Conservation (phyloP, 2,329 filamentous ascomycete species). For the Sporothrix luriei region DNA sequence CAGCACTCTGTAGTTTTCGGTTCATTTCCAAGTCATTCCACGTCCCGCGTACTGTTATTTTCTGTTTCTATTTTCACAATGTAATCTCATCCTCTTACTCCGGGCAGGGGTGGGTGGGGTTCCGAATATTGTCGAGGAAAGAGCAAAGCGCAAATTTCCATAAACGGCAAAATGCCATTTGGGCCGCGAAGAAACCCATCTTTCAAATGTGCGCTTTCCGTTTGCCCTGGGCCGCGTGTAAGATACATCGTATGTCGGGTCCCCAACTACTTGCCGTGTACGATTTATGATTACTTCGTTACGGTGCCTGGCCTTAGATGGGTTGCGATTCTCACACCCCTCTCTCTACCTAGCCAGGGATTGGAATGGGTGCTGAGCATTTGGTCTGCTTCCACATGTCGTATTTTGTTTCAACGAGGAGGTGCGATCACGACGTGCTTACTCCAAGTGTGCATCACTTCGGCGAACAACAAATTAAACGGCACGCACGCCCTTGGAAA, state of each 20-base stretch:
- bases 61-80: not conserved
- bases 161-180: slow-evolving; percentile 35
- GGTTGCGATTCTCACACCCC: slow-evolving; percentile 14
- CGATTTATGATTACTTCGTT: too few species aligned
- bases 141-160: slow-evolving; percentile 28
- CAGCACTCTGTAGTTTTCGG: too few species aligned
- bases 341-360: not conserved
- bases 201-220: not conserved
- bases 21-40: not conserved
- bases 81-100: not conserved
- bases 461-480: not conserved
- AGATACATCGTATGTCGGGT: too few species aligned
- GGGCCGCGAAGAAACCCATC: slow-evolving; percentile 30
- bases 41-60: not conserved
- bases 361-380: not conserved
- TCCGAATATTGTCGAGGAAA: slow-evolving; percentile 21
- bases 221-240: not conserved
- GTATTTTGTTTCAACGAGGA: slow-evolving; percentile 13
- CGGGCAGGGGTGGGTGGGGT: slow-evolving; percentile 3
- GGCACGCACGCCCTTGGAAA: not conserved
- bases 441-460: not conserved
- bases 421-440: not conserved
- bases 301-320: too few species aligned
- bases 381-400: not conserved
- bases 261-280: too few species aligned